These are phyloP conservation scores for Trichoderma koningiopsis DNA, from an alignment of 2,329 filamentous ascomycete species.

Conservation along the genomic window DNA sequence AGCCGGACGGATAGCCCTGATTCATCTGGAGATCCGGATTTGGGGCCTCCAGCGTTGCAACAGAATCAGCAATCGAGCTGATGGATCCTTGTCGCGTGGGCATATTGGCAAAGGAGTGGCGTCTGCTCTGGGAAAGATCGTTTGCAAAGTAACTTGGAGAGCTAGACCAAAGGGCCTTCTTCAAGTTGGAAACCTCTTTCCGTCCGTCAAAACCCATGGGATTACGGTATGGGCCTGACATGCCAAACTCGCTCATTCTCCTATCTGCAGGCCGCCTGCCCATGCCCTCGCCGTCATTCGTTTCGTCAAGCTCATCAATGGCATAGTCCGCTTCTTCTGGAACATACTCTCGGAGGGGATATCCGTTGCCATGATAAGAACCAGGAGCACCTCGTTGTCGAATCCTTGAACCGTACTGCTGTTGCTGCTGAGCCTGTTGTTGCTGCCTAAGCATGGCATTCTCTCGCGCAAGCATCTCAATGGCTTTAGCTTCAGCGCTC, in stretches of 20 bases:
- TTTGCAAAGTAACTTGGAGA: constrained; percentile 66
- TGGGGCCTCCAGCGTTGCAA: constrained; percentile 50
- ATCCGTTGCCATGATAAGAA: constrained; percentile 59
- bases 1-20: constrained; percentile 48
- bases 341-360: constrained; percentile 60
- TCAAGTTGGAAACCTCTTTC: constrained; percentile 61
- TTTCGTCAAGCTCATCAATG: constrained; percentile 71
- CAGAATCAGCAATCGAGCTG: constrained; percentile 59
- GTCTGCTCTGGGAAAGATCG: constrained; percentile 71
- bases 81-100: constrained; percentile 66
- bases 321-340: constrained; percentile 70
- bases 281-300: constrained; percentile 55
- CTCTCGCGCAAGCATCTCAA: constrained; percentile 63
- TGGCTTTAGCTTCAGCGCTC: constrained; percentile 61
- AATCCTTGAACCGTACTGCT: constrained; percentile 57
- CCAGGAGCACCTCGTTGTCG: constrained; percentile 61
- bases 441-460: constrained; percentile 62
- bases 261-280: constrained; percentile 51
- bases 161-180: constrained; percentile 71
- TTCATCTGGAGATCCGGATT: constrained; percentile 47
- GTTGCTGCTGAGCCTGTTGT: constrained; percentile 50
- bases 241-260: constrained; percentile 61
- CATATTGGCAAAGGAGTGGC: constrained; percentile 77
- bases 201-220: constrained; percentile 60
- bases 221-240: constrained; percentile 48